Evolutionary conservation across 768 basidiomycete species (phyloP), one percentile per base, ranked within the genome.

Genomic region (Psilocybe sp.): DNA sequence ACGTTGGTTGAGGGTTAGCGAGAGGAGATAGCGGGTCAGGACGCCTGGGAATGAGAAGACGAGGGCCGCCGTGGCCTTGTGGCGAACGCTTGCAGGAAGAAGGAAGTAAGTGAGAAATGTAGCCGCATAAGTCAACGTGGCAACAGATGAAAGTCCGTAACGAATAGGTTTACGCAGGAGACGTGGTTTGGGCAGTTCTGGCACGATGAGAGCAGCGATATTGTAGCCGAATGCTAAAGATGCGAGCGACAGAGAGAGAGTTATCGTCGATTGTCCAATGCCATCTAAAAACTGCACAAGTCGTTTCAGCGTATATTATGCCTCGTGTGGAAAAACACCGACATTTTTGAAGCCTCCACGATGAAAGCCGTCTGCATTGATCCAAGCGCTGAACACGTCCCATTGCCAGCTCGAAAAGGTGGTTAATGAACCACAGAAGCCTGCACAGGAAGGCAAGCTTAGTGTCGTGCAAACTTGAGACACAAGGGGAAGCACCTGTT

Each of bases 361-460:
- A 47, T 74, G 64, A 41, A 75, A 77, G 9, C 72, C 65, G 33
- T 72, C 71, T 2, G 77, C 68, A 63, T 98, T 92, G 1, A 87
- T 74, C 83, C 94, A 98, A 0, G 92, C 88, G 46, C 77, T 67
- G 61, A 96, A 98, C 0, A 92, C 68, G 53, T 95, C 91, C 9
- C 90, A 63, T 67, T 98, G 92, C 97, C 97, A 98, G 34, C 85
- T 81, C 13, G 95, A 97, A 72, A 98, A 98, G 2, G 94, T 98
- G 9, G 97, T 99, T 58, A 98, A 68, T 1, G 92, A 96, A 3
- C 96, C 97, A 62, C 97, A 98, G 66, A 98, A 92, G 12, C 92
- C 94, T 87, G 37, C n/a, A n/a, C n/a, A 32, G 23, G 18, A 33
- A 57, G 38, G 45, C 40, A 51, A 7, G n/a, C 15, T 40, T 23